Evolutionary conservation across 1,284 basidiomycete genomes (phyloP), one percentile per base, ranked within the genome.

Genomic region (Caloboletus firmus): DNA sequence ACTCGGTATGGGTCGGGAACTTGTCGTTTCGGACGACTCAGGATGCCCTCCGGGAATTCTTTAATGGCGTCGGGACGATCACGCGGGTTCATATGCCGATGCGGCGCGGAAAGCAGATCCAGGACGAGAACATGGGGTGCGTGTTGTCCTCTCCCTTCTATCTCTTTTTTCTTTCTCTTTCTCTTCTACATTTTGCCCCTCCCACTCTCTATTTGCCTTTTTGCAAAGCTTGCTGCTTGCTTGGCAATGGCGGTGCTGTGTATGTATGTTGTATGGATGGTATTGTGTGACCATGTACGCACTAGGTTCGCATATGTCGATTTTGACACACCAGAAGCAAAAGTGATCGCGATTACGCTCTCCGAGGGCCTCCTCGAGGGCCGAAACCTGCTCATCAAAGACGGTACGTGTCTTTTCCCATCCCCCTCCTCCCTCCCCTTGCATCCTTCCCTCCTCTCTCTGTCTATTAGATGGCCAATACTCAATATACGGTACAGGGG

Each of bases 1-100:
- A 93, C 65, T 93, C 91, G 4, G 79, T 99, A 35, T 99, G 96
- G 93, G 86, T 98, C 36, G 96, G 97, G 43, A 99, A 99, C 72
- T 69, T 99, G 67, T 83, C 91, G 18, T 99, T 92, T 80, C 91
- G 91, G 72, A 98, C 95, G 18, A 91, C 87, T 0, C 74, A 81
- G 45, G 85, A 89, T 15, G 76, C 84, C 9, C 74, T 98, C 30
- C 79, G 80, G 44, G 72, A 72, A 18, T 93, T 93, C 72, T 89
- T 97, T 66, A 79, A 84, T 54, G 83, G 80, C 4, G 84, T 78
- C 31, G 84, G 89, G 31, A 87, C 86, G 66, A 82, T 90, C 57
- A 89, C 87, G 24, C 76, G 90, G 42, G 74, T 91, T 59, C 76
- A 90, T 67, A 84, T 92, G 83, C 89, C 89, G 10, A 84, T 76